These are phyloP conservation scores for Entonaema liquescens DNA, from an alignment of 495 filamentous ascomycete genomes.

Conservation along the genomic window DNA sequence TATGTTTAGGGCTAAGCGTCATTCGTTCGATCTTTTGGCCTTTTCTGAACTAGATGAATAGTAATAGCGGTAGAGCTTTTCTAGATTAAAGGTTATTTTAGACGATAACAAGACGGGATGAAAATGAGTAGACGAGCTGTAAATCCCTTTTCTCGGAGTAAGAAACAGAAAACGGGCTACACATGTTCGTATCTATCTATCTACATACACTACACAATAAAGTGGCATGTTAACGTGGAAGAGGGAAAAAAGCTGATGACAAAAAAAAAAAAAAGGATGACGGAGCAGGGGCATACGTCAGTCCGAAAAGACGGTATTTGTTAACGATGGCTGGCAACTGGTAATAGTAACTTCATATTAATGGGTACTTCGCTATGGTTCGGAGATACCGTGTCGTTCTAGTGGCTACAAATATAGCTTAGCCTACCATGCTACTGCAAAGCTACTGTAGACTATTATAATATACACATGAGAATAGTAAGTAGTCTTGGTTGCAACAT, in stretches of 20 bases:
- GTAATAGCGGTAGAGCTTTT: neutral
- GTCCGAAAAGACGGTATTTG: conserved; percentile 15
- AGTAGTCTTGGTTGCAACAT: conserved; percentile 20
- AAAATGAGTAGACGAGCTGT: neutral
- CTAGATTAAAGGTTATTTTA: neutral
- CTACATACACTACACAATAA: conserved; percentile 19
- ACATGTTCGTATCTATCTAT: conserved; percentile 16
- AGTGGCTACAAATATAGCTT: conserved; percentile 27
- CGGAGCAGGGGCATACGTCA: conserved; percentile 40
- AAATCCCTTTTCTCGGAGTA: neutral
- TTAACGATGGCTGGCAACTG: conserved; percentile 26
- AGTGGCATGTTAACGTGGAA: conserved; percentile 16
- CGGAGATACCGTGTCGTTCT: conserved; percentile 40
- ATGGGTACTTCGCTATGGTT: conserved; percentile 17
- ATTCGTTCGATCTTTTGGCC: neutral
- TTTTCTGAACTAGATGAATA: neutral
- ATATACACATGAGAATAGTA: conserved; percentile 20
- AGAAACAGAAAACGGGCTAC: neutral
- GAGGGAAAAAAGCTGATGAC: conserved; percentile 12
- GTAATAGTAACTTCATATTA: conserved; percentile 37
- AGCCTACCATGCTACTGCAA: conserved; percentile 26
- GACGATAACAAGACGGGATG: neutral
- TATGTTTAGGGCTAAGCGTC: conserved; percentile 17
- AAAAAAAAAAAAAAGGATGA: conserved; percentile 29
- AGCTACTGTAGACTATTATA: conserved; percentile 12